A percentile compares a stretch with the other conserved stretches of the same genome.
These are phyloP conservation scores for Blastomyces silverae DNA, from an alignment of 2,329 filamentous ascomycete genomes.

Conservation along the genomic window DNA sequence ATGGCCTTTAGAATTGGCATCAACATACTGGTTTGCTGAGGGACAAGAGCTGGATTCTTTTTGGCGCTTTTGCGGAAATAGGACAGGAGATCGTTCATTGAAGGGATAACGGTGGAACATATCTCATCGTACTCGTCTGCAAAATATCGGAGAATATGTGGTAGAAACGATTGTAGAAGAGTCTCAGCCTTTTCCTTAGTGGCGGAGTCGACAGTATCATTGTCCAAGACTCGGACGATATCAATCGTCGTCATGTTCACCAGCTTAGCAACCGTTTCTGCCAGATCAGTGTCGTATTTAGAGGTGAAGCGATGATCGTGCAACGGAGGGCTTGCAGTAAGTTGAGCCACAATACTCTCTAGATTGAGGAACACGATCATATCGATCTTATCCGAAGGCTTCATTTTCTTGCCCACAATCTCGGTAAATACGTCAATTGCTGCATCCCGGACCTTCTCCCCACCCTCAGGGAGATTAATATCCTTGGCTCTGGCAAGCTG, in stretches of 20 bases:
- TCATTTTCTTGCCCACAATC: constrained; percentile 98
- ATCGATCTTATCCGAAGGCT: constrained; percentile 82
- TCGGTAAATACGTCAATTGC: constrained; percentile 94
- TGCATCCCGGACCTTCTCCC: constrained; percentile 79
- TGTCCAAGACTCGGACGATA: constrained; percentile 78
- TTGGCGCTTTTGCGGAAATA: constrained; percentile 76
- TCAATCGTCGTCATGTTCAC: constrained; percentile 86
- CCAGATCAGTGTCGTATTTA: constrained; percentile 90
- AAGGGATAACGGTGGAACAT: constrained; percentile 90
- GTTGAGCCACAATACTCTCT: constrained; percentile 73
- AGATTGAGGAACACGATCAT: constrained; percentile 89
- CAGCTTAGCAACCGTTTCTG: constrained; percentile 88
- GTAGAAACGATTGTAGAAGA: constrained; percentile 74
- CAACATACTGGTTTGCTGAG: constrained; percentile 73
- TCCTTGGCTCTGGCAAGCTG: constrained; percentile 70
- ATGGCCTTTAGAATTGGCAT: constrained; percentile 85
- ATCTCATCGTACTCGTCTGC: constrained; percentile 97
- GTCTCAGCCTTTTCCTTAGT: constrained; percentile 70
- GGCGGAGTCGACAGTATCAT: constrained; percentile 52
- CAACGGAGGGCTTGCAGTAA: constrained; percentile 75
- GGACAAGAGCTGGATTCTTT: constrained; percentile 56
- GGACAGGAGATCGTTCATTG: constrained; percentile 83
- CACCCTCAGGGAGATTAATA: constrained; percentile 55
- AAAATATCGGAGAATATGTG: constrained; percentile 86
- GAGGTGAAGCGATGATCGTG: constrained; percentile 71